These are phyloP conservation scores for Zymoseptoria ardabiliae DNA, from an alignment of 2,329 filamentous ascomycete genomes.

Conservation along the genomic window DNA sequence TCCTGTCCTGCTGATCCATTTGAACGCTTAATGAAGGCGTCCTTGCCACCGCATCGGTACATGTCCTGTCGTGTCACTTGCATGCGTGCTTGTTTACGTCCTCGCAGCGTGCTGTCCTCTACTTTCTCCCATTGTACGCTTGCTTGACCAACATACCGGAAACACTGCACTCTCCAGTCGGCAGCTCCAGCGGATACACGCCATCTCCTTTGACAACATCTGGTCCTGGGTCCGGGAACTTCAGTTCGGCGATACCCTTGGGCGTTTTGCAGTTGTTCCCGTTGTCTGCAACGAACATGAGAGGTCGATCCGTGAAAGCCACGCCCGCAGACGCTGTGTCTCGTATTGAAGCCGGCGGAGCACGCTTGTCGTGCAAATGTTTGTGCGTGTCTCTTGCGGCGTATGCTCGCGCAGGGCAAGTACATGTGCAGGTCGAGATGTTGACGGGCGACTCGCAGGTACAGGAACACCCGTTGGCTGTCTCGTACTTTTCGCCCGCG, in stretches of 20 bases:
- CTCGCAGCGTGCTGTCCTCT: no score
- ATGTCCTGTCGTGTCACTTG: no score
- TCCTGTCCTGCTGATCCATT: no score
- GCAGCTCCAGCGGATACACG: conserved; percentile 37
- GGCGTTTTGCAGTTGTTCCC: conserved; percentile 34
- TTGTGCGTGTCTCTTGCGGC: neutral
- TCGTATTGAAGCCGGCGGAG: neutral
- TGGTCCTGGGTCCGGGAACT: conserved; percentile 37
- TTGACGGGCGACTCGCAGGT: neutral
- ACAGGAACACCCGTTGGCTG: conserved; percentile 23
- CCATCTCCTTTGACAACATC: conserved; percentile 39
- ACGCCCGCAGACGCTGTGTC: conserved; percentile 12
- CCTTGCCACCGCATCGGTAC: no score
- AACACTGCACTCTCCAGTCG: conserved; percentile 21
- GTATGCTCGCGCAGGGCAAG: neutral
- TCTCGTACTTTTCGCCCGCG: neutral
- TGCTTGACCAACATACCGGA: conserved; percentile 15
- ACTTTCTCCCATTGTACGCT: conserved; percentile 4
- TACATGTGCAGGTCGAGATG: conserved; percentile 2
- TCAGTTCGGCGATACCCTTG: conserved; percentile 34
- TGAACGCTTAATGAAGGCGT: no score
- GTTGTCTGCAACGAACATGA: conserved; percentile 37
- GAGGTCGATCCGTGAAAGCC: conserved; percentile 33
- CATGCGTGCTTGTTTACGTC: no score
- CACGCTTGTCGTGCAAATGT: neutral